Evolutionary conservation across 306 rosid species (phyloP), one percentile per base, ranked within the genome.

Genomic region (Fagus sylvatica): DNA sequence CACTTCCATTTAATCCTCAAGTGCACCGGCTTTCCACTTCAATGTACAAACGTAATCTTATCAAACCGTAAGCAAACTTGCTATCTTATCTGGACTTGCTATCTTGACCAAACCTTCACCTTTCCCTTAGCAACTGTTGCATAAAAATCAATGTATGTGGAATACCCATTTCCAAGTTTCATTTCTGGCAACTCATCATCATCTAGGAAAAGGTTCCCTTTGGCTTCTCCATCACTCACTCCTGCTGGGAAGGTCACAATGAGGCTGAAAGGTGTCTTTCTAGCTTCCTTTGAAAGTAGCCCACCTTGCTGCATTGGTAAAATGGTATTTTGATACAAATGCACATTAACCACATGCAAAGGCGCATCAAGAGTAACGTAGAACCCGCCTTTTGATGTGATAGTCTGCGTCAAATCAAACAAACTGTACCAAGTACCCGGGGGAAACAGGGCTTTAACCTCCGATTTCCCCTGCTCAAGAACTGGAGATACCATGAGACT

Each of bases 231-330:
- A 54, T 87, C 79, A 1, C 86, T 51, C 34, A 84, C 89, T 12
- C 96, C 96, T 0, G 96, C 79, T 0, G 98, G 98, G 91, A 95
- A 89, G 12, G 97, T 81, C 7, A 95, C 84, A 0, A 91, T 8
- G 10, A 92, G 92, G 43, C 77, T 91, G 81, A 89, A 95, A 4
- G 99, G 99, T 7, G 99, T 95, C 76, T 32, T 84, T 56, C 97
- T 79, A 0, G 99, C 99, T 12, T 86, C 97, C 89, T 89, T 93
- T 0, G 99, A 91, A 57, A 93, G 49, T 84, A 88, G 1, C 43
- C 98, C 98, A 33, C 99, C 99, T 68, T 57, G 93, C 86, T 95
- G 99, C 93, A 93, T 88, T 28, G 99, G 99, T 56, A 95, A 81
- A 74, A 95, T 95, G 74, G 88, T 75, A 67, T 86, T 91, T 84